These are phyloP conservation scores for Ustilago crameri DNA, from an alignment of 1,284 basidiomycete genomes.

Conservation along the genomic window DNA sequence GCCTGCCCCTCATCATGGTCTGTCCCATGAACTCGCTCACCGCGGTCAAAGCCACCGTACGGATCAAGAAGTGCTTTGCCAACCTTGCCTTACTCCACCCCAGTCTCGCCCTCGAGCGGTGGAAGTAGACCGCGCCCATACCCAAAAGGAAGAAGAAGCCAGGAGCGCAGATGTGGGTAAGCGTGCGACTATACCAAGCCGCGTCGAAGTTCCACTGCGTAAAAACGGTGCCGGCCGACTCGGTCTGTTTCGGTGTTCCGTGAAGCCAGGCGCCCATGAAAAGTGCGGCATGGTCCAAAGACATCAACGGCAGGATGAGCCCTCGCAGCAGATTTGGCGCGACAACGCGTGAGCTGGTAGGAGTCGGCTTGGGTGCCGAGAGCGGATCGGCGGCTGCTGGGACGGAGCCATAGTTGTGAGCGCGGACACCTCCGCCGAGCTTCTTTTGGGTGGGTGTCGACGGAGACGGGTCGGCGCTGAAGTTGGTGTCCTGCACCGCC, in stretches of 20 bases:
- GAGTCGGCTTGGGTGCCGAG: conserved; percentile 11
- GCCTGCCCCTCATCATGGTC: conserved; percentile 16
- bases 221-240: conserved; percentile 31
- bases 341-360: conserved; percentile 32
- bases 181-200: conserved; percentile 31
- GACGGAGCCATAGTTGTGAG: conserved; percentile 9
- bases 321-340: conserved; percentile 57
- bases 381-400: not conserved
- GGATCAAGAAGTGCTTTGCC: conserved; percentile 29
- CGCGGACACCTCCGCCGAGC: not conserved
- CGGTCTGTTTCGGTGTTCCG: conserved; percentile 41
- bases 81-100: conserved; percentile 27
- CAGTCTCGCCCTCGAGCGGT: conserved; percentile 21
- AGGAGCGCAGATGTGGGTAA: conserved; percentile 54
- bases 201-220: conserved; percentile 30
- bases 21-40: conserved; percentile 41
- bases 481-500: conserved; percentile 34
- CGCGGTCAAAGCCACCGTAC: conserved; percentile 36
- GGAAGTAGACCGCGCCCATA: conserved; percentile 55
- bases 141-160: conserved; percentile 57
- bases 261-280: conserved; percentile 50
- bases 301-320: conserved; percentile 52
- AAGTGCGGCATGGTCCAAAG: conserved; percentile 51
- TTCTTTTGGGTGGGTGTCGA: not conserved
- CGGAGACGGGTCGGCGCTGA: not conserved